Conservation (phyloP, 2,329 filamentous ascomycete genomes). For the Blastomyces parvus region DNA sequence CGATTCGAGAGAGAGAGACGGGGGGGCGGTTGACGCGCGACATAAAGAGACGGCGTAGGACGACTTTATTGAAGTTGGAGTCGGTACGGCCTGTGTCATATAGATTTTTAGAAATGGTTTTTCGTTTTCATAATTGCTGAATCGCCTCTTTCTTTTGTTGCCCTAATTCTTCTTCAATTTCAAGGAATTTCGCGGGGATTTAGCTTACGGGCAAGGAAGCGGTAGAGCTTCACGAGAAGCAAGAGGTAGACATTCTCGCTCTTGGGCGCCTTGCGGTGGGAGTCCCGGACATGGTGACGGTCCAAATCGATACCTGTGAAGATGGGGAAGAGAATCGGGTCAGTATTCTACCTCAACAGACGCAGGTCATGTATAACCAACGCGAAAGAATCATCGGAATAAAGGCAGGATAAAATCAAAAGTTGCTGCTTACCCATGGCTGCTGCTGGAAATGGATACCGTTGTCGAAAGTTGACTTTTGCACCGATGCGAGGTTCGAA, state of each 20-base stretch:
- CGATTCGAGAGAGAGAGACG: conserved; percentile 87
- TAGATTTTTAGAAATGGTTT: neutral
- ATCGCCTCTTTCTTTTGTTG: conserved; percentile 1
- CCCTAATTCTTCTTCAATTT: neutral
- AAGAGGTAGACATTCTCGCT: conserved; percentile 97
- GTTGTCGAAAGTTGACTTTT: conserved; percentile 25
- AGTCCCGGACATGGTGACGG: conserved; percentile 54
- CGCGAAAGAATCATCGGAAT: neutral
- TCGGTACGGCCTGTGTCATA: conserved; percentile 74
- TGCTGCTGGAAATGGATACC: conserved; percentile 30
- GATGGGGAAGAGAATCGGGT: neutral
- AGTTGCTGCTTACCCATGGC: conserved; percentile 36
- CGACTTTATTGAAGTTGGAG: conserved; percentile 95
- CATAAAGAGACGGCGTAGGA: conserved; percentile 96
- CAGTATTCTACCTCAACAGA: conserved; percentile 5
- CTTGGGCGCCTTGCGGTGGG: conserved; percentile 90
- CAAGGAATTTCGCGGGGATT: conserved; percentile 13
- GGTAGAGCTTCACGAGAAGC: conserved; percentile 96
- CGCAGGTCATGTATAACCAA: neutral
- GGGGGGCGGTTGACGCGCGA: conserved; percentile 97
- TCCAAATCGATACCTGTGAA: conserved; percentile 47
- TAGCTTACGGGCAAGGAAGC: conserved; percentile 84
- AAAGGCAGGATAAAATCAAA: neutral
- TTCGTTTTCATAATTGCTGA: neutral
- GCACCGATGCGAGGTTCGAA: conserved; percentile 12